These are phyloP conservation scores for Pisolithus microcarpus DNA, from an alignment of 768 basidiomycete species.

Conservation along the genomic window DNA sequence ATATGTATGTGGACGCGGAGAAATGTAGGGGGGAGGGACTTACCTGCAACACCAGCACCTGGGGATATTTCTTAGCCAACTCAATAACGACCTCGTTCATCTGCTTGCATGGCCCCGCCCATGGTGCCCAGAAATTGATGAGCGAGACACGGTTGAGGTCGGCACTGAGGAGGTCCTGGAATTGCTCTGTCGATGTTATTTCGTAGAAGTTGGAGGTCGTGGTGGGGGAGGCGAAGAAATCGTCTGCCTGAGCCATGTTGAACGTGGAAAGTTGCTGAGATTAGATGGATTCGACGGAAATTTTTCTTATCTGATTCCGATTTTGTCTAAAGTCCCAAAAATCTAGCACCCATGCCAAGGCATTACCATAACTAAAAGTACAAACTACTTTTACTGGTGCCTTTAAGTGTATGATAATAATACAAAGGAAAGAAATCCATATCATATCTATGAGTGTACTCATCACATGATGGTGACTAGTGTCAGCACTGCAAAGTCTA, in stretches of 20 bases:
- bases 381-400: too few species aligned
- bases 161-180: slow-evolving; percentile 62
- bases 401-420: too few species aligned
- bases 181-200: slow-evolving; percentile 60
- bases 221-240: not conserved
- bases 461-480: too few species aligned
- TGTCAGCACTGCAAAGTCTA: too few species aligned
- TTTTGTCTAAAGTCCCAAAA: too few species aligned
- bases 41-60: slow-evolving; percentile 71
- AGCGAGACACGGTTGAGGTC: slow-evolving; percentile 81
- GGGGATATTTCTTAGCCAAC: slow-evolving; percentile 64
- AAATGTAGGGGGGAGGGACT: slow-evolving; percentile 7
- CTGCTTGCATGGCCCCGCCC: slow-evolving; percentile 85
- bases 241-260: not conserved
- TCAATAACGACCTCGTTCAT: slow-evolving; percentile 79
- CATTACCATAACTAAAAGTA: too few species aligned
- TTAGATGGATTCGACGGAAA: not conserved
- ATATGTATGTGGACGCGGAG: not conserved
- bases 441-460: too few species aligned
- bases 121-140: slow-evolving; percentile 90
- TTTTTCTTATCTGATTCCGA: not conserved
- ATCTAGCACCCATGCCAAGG: too few species aligned
- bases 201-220: slow-evolving; percentile 31
- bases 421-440: too few species aligned
- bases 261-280: not conserved